These are phyloP conservation scores for Comarum palustre DNA, from an alignment of 306 rosid genomes.

Conservation along the genomic window DNA sequence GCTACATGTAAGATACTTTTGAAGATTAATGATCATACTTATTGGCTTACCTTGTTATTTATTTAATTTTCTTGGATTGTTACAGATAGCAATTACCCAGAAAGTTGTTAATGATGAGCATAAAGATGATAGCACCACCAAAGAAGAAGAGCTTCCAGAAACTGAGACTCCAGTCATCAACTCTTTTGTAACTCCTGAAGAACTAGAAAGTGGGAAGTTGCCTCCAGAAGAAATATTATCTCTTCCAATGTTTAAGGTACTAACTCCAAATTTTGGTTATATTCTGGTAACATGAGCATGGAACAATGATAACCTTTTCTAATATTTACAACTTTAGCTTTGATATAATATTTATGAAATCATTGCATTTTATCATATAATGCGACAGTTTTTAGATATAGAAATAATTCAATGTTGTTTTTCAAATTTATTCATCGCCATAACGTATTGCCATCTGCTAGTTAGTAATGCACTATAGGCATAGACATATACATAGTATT, in stretches of 20 bases:
- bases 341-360: neutral
- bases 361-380: neutral
- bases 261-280: conserved; percentile 13
- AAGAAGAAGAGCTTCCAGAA: conserved; percentile 53
- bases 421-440: neutral
- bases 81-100: conserved; percentile 72
- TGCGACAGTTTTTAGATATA: neutral
- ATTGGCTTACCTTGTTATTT: conserved; percentile 4
- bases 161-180: conserved; percentile 43
- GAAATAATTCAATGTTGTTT: neutral
- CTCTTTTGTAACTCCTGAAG: conserved; percentile 60
- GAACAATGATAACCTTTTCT: neutral
- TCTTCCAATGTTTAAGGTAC: conserved; percentile 95
- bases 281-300: conserved; percentile 6
- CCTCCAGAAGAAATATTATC: conserved; percentile 87
- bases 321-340: neutral
- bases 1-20: conserved; percentile 52
- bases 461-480: neutral
- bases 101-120: conserved; percentile 49
- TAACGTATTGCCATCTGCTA: neutral
- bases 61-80: conserved; percentile 24
- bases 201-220: conserved; percentile 69
- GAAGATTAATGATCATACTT: conserved; percentile 22
- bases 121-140: conserved; percentile 37
- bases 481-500: neutral